These are phyloP conservation scores for Ceratocystis diversiconidia DNA, from an alignment of 2,329 filamentous ascomycete species.

Conservation along the genomic window DNA sequence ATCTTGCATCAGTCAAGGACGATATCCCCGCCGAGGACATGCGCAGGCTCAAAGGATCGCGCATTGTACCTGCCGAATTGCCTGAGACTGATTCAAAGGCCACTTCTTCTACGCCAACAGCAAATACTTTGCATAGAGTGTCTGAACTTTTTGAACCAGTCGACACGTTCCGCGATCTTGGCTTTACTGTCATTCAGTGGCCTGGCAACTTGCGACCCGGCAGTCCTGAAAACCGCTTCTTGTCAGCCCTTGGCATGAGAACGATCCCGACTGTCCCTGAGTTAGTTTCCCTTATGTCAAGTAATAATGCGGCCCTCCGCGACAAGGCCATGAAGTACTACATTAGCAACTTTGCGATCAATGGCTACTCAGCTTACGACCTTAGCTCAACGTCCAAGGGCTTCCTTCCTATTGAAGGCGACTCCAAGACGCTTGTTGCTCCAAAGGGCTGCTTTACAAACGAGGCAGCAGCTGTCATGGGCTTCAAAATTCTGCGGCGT, in stretches of 20 bases:
- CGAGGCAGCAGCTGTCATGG: slow-evolving; percentile 57
- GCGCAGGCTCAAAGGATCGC: slow-evolving; percentile 59
- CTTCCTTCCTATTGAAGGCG: slow-evolving; percentile 61
- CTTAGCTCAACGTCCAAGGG: slow-evolving; percentile 39
- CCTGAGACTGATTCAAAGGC: slow-evolving; percentile 30
- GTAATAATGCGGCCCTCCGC: slow-evolving; percentile 43
- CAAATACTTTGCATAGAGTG: slow-evolving; percentile 50
- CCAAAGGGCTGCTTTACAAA: slow-evolving; percentile 76
- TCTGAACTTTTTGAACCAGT: slow-evolving; percentile 73
- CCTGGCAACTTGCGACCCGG: slow-evolving; percentile 51
- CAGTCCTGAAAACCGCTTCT: slow-evolving; percentile 60
- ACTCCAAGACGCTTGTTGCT: slow-evolving; percentile 48
- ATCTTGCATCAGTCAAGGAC: slow-evolving; percentile 73
- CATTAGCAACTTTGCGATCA: slow-evolving; percentile 61
- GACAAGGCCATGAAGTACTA: slow-evolving; percentile 67
- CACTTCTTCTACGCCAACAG: slow-evolving; percentile 37
- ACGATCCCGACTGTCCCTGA: slow-evolving; percentile 57
- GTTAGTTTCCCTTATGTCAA: slow-evolving; percentile 64
- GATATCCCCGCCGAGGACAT: slow-evolving; percentile 81
- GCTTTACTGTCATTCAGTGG: slow-evolving; percentile 70
- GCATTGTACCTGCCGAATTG: slow-evolving; percentile 67
- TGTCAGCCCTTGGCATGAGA: slow-evolving; percentile 58
- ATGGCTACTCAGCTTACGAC: slow-evolving; percentile 57
- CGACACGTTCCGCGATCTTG: slow-evolving; percentile 51
- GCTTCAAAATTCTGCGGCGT: slow-evolving; percentile 60